Base-by-base conservation (phyloP, 148 eudicot genomes). In the Rhododendron ovatum region DNA sequence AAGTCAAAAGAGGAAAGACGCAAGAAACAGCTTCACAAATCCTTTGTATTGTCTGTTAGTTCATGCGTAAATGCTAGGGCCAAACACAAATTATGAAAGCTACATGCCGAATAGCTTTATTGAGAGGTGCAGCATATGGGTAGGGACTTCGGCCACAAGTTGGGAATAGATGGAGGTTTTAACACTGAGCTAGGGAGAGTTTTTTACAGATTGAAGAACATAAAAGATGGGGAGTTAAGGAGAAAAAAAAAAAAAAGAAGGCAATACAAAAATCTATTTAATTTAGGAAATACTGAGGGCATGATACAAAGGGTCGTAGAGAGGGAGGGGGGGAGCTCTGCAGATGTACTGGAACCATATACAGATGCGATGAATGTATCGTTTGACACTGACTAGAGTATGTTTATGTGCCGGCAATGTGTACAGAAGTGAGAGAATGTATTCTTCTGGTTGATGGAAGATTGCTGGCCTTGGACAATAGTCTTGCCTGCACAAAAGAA, bases 101-200 rank as follows among this genome's bases (percentile, higher is more conserved):
- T 71, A 71, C 76, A 15, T 69, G 37, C 76, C 8, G 73, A 14
- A 51, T 15, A 37, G 51, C 33, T 84, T 74, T 30, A 11, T 33
- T 76, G 65, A 48, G 50, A 84, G 85, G 59, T 67, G 30, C 85
- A 69, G 63, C 85, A 69, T 69, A 71, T 2, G 57, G 48, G 35
- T 80, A 53, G 28, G 80, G 51, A 39, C 65, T 51, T 50, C 55
- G 37, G 71, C 81, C 35, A 24, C 79, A 7, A 15, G n/a, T 74
- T 28, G 78, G 35, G n/a, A 20, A 73, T 28, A 10, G 69, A 37
- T 84, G 80, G 67, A 74, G 22, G 11, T 35, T 48, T 14, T 50
- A 14, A 30, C 17, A 30, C 37, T 71, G 41, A 82, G 35, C 51
- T 69, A 35, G 80, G 14, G 80, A 5, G 7, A 35, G 86, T 22